Conservation (phyloP, 768 basidiomycete genomes). For the Jaapia argillacea region DNA sequence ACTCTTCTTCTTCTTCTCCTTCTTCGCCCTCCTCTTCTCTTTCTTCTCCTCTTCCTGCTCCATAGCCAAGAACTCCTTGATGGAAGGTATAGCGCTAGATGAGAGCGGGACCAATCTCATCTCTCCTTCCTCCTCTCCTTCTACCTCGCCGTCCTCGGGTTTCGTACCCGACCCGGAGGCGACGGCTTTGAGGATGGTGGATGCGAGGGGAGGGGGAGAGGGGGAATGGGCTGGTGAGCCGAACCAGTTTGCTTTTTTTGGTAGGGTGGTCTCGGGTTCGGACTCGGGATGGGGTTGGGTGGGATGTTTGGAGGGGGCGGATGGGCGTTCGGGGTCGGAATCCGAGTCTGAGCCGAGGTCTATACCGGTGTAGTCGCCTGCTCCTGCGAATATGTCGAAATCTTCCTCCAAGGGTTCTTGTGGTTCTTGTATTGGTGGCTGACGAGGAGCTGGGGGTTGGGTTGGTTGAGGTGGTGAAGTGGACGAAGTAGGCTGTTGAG, state of each 20-base stretch:
- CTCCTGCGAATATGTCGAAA: conserved; percentile 82
- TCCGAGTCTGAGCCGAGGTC: conserved; percentile 42
- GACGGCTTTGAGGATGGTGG: background rate
- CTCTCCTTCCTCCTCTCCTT: conserved; percentile 31
- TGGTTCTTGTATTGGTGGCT: conserved; percentile 18
- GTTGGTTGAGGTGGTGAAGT: conserved; percentile 9
- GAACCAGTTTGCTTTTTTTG: background rate
- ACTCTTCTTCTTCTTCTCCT: conserved; percentile 52
- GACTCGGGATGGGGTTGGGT: background rate
- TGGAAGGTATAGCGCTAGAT: conserved; percentile 76
- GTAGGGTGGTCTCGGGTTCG: background rate
- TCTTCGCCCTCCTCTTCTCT: conserved; percentile 62
- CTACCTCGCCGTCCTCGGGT: conserved; percentile 26
- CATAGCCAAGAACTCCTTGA: conserved; percentile 73
- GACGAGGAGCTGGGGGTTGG: conserved; percentile 12
- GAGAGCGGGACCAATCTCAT: conserved; percentile 63
- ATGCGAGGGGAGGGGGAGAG: conserved; percentile 2
- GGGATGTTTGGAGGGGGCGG: background rate
- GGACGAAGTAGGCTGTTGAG: conserved; percentile 1
- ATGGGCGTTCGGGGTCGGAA: conserved; percentile 12
- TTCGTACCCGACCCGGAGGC: too few relatives aligned
- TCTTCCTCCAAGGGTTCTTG: conserved; percentile 45
- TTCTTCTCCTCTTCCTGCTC: conserved; percentile 56
- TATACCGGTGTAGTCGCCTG: conserved; percentile 73
- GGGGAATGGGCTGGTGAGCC: conserved; percentile 24